Conservation (phyloP, 805 yeast species). For the Kodamaea kaohsiungensis region DNA sequence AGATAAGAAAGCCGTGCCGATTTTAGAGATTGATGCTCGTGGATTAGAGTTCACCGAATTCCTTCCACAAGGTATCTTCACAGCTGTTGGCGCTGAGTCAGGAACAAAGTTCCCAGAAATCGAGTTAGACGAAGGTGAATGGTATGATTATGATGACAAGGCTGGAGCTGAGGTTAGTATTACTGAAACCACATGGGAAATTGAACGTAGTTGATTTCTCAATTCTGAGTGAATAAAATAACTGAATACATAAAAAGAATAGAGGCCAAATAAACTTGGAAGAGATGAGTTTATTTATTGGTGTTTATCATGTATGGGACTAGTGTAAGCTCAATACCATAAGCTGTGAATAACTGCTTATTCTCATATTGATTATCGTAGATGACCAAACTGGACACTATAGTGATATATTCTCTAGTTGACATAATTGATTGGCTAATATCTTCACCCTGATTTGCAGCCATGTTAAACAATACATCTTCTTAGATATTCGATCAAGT, state of each 20-base stretch:
- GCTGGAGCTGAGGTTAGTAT: slow-evolving; percentile 79
- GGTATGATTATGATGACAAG: slow-evolving; percentile 94
- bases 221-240: not conserved
- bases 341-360: not conserved
- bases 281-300: no score
- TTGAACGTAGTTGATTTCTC: slow-evolving; percentile 24
- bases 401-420: no score
- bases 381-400: no score
- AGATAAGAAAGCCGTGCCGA: slow-evolving; percentile 42
- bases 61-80: slow-evolving; percentile 63
- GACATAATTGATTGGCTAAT: no score
- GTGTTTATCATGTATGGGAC: not conserved
- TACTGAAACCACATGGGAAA: slow-evolving; percentile 68
- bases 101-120: slow-evolving; percentile 59
- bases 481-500: no score
- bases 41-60: slow-evolving; percentile 77
- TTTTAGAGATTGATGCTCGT: slow-evolving; percentile 79
- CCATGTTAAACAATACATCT: not conserved
- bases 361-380: not conserved
- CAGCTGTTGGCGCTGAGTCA: slow-evolving; percentile 54
- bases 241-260: not conserved
- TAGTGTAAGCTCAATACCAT: not conserved
- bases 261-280: not conserved
- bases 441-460: not conserved
- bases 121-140: slow-evolving; percentile 77